Evolutionary conservation across 2,329 filamentous ascomycete species (phyloP).

Genomic region (Pyrenophora teres): DNA sequence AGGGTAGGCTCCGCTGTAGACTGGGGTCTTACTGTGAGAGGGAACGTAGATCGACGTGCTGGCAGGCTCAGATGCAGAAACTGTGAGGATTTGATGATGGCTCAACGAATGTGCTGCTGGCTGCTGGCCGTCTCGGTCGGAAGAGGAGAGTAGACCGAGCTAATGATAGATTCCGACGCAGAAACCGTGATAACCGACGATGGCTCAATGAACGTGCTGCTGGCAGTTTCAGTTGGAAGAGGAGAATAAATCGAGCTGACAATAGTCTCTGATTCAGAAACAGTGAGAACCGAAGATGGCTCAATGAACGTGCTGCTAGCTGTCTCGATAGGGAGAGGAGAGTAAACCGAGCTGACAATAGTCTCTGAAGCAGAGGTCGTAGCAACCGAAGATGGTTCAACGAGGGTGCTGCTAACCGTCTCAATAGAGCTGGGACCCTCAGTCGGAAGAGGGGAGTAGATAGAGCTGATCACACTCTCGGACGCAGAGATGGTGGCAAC

Average conservation of each 20-base stretch:
- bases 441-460: too few relatives aligned
- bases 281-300: conserved; percentile 1
- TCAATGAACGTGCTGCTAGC: conserved; percentile 5
- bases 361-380: conserved; percentile 1
- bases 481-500: background rate
- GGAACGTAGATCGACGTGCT: background rate
- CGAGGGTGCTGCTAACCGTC: background rate
- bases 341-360: conserved; percentile 1
- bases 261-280: background rate
- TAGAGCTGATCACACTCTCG: background rate
- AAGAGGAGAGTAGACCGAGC: background rate
- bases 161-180: background rate
- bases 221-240: background rate
- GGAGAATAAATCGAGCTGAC: too few relatives aligned
- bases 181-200: conserved; percentile 4
- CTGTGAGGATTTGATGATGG: conserved; percentile 2
- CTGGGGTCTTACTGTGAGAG: background rate
- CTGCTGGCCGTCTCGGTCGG: background rate
- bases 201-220: conserved; percentile 2
- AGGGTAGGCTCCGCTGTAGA: background rate
- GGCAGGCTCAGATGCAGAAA: background rate
- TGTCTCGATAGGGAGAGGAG: background rate
- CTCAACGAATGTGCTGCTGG: conserved; percentile 3
- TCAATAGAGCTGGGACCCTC: background rate
- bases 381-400: conserved; percentile 4